phyloP scores from a whole-genome alignment of 2,329 filamentous ascomycete genomes.

The Verticillium klebahnii region DNA sequence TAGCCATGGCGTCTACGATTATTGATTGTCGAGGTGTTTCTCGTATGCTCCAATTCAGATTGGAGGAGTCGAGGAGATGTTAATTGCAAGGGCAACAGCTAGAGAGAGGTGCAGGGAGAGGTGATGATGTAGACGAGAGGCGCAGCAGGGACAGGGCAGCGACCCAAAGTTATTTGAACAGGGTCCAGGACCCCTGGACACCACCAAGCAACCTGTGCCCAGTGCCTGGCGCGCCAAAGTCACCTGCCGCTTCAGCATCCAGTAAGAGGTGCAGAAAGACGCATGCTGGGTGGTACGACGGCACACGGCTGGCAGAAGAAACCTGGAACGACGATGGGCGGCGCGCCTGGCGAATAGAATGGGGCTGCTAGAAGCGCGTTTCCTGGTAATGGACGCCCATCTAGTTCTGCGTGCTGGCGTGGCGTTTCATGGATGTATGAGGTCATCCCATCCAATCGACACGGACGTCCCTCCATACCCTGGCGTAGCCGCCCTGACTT shows the following conservation, averaged over 20 bases:
- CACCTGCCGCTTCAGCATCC: neutral
- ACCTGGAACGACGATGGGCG: neutral
- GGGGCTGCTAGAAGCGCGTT: neutral
- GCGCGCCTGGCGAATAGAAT: neutral
- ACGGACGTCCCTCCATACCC: neutral
- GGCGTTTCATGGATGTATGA: neutral
- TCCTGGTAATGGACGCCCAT: neutral
- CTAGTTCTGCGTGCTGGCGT: neutral
- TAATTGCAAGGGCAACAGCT: neutral
- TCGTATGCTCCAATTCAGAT: neutral
- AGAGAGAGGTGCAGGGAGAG: neutral
- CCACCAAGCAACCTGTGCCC: neutral
- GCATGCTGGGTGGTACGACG: neutral
- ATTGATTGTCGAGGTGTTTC: neutral
- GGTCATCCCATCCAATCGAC: neutral
- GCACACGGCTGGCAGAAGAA: neutral
- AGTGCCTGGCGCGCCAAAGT: neutral
- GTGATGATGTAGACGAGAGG: neutral
- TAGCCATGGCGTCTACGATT: neutral
- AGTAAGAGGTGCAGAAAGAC: neutral
- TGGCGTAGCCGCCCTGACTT: neutral
- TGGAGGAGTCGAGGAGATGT: neutral
- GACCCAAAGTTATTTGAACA: neutral
- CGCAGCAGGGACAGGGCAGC: neutral
- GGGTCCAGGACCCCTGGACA: neutral